Conservation (phyloP, 2,329 filamentous ascomycete species). For the Coniochaeta sp. region DNA sequence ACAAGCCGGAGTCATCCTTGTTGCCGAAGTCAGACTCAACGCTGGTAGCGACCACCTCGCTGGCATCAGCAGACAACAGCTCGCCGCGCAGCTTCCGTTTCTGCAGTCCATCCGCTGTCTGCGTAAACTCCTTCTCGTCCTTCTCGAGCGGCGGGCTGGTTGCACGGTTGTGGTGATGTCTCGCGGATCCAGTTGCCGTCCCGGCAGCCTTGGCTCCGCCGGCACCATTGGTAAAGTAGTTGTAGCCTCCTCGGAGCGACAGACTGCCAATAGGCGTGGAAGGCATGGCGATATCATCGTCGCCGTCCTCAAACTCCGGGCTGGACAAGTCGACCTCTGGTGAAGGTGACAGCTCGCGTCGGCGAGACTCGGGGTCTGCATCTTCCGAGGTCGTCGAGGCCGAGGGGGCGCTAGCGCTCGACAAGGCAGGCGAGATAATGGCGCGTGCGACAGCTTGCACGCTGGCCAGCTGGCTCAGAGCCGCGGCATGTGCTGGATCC, state of each 20-base stretch:
- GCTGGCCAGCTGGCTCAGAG: constrained; percentile 37
- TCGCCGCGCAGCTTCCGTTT: constrained; percentile 52
- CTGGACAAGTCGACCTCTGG: constrained; percentile 89
- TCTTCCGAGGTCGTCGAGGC: constrained; percentile 53
- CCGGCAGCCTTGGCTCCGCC: constrained; percentile 21
- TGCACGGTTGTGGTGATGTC: constrained; percentile 55
- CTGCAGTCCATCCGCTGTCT: constrained; percentile 81
- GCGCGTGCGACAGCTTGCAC: constrained; percentile 48
- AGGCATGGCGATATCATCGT: constrained; percentile 52
- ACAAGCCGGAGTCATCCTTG: constrained; percentile 44
- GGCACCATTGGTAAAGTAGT: constrained; percentile 25
- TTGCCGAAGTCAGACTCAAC: constrained; percentile 32
- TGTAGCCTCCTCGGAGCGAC: constrained; percentile 35
- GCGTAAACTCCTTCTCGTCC: constrained; percentile 94
- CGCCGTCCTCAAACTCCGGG: constrained; percentile 72
- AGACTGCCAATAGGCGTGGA: constrained; percentile 59
- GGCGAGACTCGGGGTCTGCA: constrained; percentile 51
- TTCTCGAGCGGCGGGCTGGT: constrained; percentile 84
- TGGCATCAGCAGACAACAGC: constrained; percentile 19
- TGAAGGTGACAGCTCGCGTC: constrained; percentile 73
- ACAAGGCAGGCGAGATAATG: constrained; percentile 79
- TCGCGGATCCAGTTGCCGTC: not conserved
- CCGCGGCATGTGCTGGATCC: constrained; percentile 45
- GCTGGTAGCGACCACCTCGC: constrained; percentile 20
- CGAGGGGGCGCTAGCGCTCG: constrained; percentile 47